phyloP scores from a whole-genome alignment of 441 rosid species.

The Populus hybrid region DNA sequence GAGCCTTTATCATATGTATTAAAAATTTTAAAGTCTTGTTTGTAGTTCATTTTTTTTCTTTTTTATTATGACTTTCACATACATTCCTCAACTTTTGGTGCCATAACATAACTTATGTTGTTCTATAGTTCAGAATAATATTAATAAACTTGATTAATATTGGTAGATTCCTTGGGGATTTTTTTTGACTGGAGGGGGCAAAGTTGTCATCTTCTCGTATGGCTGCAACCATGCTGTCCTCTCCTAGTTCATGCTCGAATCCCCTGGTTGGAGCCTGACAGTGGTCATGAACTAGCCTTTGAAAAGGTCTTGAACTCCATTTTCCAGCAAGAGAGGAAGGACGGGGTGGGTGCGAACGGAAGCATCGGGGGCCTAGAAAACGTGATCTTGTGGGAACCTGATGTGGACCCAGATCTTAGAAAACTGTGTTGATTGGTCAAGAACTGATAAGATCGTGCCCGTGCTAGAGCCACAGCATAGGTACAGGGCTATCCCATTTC shows the following conservation, averaged over 20 bases:
- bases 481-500: neutral
- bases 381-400: slow-evolving; percentile 3
- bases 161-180: no score
- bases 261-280: neutral
- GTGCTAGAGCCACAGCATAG: neutral
- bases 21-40: no score
- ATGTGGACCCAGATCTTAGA: neutral
- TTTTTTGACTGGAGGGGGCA: no score
- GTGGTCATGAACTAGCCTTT: neutral
- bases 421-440: neutral
- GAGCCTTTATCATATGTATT: no score
- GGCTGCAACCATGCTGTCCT: neutral
- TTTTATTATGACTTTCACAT: no score
- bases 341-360: neutral
- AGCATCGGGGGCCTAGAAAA: neutral
- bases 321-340: neutral
- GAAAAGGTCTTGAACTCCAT: neutral
- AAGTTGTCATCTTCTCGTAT: no score
- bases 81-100: no score
- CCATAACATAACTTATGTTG: no score
- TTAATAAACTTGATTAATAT: no score
- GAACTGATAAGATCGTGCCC: slow-evolving; percentile 8
- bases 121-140: no score
- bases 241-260: neutral
- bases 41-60: no score